Percentiles rank a stretch among this genome's conserved stretches.
Evolutionary conservation across 805 yeast genomes (phyloP).

Genomic region (Starmerella stigmatis): DNA sequence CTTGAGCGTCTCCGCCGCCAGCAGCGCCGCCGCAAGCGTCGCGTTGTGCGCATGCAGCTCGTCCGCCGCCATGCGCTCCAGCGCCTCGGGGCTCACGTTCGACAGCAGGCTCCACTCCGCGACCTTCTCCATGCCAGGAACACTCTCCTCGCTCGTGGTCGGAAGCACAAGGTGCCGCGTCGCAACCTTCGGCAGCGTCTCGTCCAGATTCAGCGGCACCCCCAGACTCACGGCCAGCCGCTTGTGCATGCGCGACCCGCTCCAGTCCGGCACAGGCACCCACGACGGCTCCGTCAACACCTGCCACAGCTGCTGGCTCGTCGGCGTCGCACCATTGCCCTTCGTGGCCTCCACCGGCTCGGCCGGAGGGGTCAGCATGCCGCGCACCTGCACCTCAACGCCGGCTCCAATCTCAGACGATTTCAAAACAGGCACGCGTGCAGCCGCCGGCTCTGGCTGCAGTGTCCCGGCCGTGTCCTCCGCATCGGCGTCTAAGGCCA

Average conservation of each 20-base stretch:
- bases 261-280: slow-evolving; percentile 58
- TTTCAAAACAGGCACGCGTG: neutral
- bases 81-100: slow-evolving; percentile 31
- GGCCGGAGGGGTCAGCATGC: slow-evolving; percentile 1
- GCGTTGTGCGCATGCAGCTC: slow-evolving; percentile 35
- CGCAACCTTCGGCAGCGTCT: slow-evolving; percentile 32
- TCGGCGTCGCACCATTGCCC: slow-evolving; percentile 18
- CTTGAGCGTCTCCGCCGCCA: slow-evolving; percentile 33
- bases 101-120: slow-evolving; percentile 30
- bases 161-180: slow-evolving; percentile 19
- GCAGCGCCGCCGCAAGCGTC: slow-evolving; percentile 31
- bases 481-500: neutral
- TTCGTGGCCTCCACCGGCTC: neutral
- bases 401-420: slow-evolving; percentile 2
- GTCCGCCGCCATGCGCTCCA: slow-evolving; percentile 30
- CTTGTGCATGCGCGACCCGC: slow-evolving; percentile 51
- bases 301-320: slow-evolving; percentile 33
- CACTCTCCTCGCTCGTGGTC: slow-evolving; percentile 9
- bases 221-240: slow-evolving; percentile 55
- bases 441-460: neutral
- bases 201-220: slow-evolving; percentile 63
- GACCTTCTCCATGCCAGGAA: slow-evolving; percentile 20
- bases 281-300: slow-evolving; percentile 42
- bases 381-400: slow-evolving; percentile 1
- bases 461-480: neutral